A percentile compares a stretch with the other conserved stretches of the same genome.
Conservation (phyloP, 257 asterid species). For the Lavandula angustifolia region DNA sequence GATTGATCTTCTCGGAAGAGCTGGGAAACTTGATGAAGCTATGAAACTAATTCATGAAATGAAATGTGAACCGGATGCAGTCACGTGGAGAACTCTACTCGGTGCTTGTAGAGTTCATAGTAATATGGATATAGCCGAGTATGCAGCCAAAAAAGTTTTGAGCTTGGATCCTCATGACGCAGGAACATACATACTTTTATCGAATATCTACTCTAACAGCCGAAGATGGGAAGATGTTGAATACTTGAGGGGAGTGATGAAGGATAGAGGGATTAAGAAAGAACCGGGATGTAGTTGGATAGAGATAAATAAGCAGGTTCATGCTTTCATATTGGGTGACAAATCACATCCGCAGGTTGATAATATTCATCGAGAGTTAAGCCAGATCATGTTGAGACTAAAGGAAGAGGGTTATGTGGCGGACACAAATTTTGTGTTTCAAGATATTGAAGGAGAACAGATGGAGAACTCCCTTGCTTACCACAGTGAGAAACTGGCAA, state of each 20-base stretch:
- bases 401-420: slow-evolving; percentile 78
- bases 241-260: slow-evolving; percentile 64
- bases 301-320: slow-evolving; percentile 67
- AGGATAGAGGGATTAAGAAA: slow-evolving; percentile 64
- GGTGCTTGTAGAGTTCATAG: slow-evolving; percentile 86
- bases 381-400: slow-evolving; percentile 51
- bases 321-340: slow-evolving; percentile 78
- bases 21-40: slow-evolving; percentile 83
- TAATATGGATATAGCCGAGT: slow-evolving; percentile 74
- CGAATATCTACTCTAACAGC: slow-evolving; percentile 78
- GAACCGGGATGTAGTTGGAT: slow-evolving; percentile 99
- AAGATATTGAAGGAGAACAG: slow-evolving; percentile 89
- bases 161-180: slow-evolving; percentile 73
- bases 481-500: slow-evolving; percentile 92
- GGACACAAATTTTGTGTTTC: slow-evolving; percentile 78
- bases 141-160: slow-evolving; percentile 75
- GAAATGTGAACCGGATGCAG: slow-evolving; percentile 77
- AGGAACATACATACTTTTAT: slow-evolving; percentile 69
- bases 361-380: slow-evolving; percentile 53
- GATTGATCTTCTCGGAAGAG: slow-evolving; percentile 92
- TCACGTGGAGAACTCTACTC: slow-evolving; percentile 86
- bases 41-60: slow-evolving; percentile 59
- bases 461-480: slow-evolving; percentile 74
- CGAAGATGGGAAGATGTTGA: slow-evolving; percentile 75
- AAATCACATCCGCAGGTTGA: slow-evolving; percentile 61